A percentile compares a stretch with the other conserved stretches of the same genome.
These are phyloP conservation scores for Suillus lakei DNA, from an alignment of 768 basidiomycete species.

Conservation along the genomic window DNA sequence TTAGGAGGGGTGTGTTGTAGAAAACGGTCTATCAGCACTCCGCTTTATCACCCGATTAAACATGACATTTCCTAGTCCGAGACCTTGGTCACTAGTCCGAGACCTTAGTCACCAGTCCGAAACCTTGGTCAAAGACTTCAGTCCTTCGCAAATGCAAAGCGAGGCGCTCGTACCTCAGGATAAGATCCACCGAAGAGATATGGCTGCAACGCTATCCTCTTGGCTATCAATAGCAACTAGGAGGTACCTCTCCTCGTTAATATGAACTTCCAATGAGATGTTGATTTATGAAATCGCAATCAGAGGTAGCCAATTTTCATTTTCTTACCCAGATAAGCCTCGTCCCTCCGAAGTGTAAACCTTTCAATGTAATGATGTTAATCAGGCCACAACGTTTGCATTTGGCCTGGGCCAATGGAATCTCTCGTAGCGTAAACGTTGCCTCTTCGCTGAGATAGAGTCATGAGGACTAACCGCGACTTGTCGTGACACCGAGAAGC, in stretches of 20 bases:
- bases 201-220: too few species aligned
- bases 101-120: too few species aligned
- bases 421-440: neutral
- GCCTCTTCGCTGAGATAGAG: neutral
- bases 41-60: neutral
- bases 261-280: conserved; percentile 2
- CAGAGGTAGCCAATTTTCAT: conserved; percentile 1
- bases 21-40: conserved; percentile 1
- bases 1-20: neutral
- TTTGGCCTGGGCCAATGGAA: neutral
- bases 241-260: neutral
- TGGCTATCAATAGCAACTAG: neutral
- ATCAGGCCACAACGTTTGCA: neutral
- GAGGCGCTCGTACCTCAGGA: neutral
- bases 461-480: neutral
- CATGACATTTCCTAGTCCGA: neutral
- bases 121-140: neutral
- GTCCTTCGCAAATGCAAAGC: neutral
- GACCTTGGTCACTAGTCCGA: neutral
- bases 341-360: neutral
- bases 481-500: neutral
- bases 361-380: neutral
- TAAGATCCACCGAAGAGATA: neutral
- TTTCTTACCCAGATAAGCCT: conserved; percentile 1
- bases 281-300: conserved; percentile 9